These are phyloP conservation scores for Gossypium mustelinum DNA, from an alignment of 345 rosid species.

Conservation along the genomic window DNA sequence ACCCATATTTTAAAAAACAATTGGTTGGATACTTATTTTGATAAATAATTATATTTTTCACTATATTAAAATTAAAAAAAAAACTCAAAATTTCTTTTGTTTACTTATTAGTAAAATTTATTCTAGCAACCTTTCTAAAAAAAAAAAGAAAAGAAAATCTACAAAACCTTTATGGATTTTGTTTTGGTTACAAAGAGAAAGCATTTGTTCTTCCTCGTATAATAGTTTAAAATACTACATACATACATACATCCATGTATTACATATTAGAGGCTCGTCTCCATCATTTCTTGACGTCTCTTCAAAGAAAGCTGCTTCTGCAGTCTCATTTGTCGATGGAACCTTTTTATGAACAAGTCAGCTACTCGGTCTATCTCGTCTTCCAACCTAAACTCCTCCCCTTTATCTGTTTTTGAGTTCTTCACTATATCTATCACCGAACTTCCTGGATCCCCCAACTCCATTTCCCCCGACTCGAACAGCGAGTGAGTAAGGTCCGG, in stretches of 20 bases:
- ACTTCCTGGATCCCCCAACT: constrained; percentile 42
- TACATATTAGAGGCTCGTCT: constrained; percentile 8
- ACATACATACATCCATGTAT: no score
- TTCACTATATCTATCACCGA: constrained; percentile 78
- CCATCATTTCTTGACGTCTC: constrained; percentile 29
- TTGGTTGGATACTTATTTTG: no score
- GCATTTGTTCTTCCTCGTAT: no score
- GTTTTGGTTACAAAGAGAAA: not conserved
- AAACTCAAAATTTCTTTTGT: no score
- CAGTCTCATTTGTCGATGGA: constrained; percentile 64
- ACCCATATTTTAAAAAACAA: no score
- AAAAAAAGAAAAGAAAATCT: no score
- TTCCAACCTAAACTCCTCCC: constrained; percentile 70
- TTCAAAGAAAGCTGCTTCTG: constrained; percentile 70
- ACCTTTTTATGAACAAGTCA: constrained; percentile 65
- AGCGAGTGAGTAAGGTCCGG: constrained; percentile 54
- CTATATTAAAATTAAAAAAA: no score
- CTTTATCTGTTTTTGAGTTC: constrained; percentile 51
- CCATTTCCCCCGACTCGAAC: constrained; percentile 28
- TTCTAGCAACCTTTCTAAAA: no score
- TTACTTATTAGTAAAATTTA: no score
- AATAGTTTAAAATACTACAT: no score
- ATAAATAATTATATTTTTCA: no score
- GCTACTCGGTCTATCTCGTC: constrained; percentile 81
- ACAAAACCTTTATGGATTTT: not conserved